Evolutionary conservation across 106 monocot species (phyloP).

Genomic region (Alisma plantagoaquatica): DNA sequence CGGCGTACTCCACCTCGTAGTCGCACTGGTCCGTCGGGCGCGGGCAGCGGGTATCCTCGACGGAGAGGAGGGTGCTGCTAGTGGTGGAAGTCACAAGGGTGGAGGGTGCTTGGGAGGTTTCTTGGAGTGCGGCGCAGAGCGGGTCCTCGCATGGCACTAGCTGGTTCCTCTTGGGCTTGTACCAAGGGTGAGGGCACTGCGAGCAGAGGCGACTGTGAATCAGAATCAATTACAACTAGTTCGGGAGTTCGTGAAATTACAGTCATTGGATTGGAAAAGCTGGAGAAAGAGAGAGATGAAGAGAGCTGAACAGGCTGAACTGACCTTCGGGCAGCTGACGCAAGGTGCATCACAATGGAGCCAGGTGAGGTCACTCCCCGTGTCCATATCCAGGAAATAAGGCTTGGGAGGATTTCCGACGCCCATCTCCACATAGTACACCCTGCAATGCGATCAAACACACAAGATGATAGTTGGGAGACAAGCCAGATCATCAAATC

Average conservation of each 20-base stretch:
- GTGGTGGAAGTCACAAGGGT: not conserved
- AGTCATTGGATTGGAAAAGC: not conserved
- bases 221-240: not conserved
- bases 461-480: too few species aligned
- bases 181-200: constrained; percentile 68
- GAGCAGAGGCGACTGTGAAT: not conserved
- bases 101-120: not conserved
- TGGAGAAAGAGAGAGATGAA: not conserved
- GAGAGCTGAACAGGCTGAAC: not conserved
- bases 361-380: constrained; percentile 90
- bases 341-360: constrained; percentile 90
- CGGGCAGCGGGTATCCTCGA: too few species aligned
- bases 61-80: not conserved
- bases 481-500: too few species aligned
- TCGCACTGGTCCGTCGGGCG: constrained; percentile 42
- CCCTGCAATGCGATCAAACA: constrained; percentile 4
- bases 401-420: constrained; percentile 77
- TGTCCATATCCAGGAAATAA: constrained; percentile 75
- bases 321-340: constrained; percentile 45
- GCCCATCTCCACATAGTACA: constrained; percentile 23
- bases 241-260: not conserved
- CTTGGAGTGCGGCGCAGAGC: constrained; percentile 29
- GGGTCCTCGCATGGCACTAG: constrained; percentile 51
- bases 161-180: constrained; percentile 36
- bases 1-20: constrained; percentile 69